A percentile compares a stretch with the other conserved stretches of the same genome.
phyloP scores from a whole-genome alignment of 202 grass and related monocot genomes.

The Setaria viridis region DNA sequence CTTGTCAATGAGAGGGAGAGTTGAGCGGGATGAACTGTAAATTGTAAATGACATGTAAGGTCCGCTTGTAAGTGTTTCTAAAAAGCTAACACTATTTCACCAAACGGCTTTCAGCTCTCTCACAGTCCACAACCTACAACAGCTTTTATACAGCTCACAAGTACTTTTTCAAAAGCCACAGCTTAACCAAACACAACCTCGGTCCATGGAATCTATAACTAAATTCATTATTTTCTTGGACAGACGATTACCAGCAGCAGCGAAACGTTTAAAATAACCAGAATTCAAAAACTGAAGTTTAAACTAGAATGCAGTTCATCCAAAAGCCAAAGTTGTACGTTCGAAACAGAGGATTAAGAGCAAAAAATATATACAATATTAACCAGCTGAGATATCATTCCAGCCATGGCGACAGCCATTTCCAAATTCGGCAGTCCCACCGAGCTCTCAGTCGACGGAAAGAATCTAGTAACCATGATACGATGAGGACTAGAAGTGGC shows the following conservation, averaged over 20 bases:
- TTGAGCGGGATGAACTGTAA: too few relatives aligned
- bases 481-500: neutral
- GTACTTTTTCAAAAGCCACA: too few relatives aligned
- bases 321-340: neutral
- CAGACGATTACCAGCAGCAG: neutral
- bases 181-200: too few relatives aligned
- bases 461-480: neutral
- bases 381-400: conserved; percentile 24
- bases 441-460: neutral
- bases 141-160: too few relatives aligned
- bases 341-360: neutral
- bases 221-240: neutral
- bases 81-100: too few relatives aligned
- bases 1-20: too few relatives aligned
- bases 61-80: too few relatives aligned
- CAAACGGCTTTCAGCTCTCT: too few relatives aligned
- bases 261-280: neutral
- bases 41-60: too few relatives aligned
- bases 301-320: neutral
- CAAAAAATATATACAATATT: neutral
- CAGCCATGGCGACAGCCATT: neutral
- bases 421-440: neutral
- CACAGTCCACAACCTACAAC: too few relatives aligned
- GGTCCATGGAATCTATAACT: neutral
- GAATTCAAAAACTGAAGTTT: neutral